phyloP scores from a whole-genome alignment of 176 grass and related monocot genomes.

The Puccinellia tenuiflora region DNA sequence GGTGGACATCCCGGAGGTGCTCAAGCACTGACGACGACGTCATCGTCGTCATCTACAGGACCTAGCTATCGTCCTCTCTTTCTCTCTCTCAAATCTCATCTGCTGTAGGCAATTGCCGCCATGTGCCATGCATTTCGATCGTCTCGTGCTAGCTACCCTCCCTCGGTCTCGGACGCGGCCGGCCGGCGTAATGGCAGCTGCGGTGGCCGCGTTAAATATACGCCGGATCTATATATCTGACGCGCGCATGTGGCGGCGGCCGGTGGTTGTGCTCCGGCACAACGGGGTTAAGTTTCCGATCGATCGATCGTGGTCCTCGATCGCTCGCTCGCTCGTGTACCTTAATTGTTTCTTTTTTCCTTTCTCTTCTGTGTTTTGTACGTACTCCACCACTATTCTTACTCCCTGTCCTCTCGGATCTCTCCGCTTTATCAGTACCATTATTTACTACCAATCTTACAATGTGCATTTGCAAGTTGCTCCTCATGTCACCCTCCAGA shows the following conservation, averaged over 20 bases:
- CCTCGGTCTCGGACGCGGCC: no score
- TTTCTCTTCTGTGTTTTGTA: no score
- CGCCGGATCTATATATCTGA: slow-evolving; percentile 13
- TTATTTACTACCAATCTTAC: no score
- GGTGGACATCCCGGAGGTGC: slow-evolving; percentile 59
- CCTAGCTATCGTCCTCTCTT: not conserved
- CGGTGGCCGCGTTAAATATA: slow-evolving; percentile 19
- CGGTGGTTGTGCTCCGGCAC: slow-evolving; percentile 36
- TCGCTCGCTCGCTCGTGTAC: not conserved
- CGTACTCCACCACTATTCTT: no score
- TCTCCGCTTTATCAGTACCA: no score
- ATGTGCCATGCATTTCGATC: not conserved
- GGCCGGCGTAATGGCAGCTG: not conserved
- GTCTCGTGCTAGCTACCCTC: no score
- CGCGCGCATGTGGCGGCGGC: slow-evolving; percentile 33
- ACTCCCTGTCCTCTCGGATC: not conserved
- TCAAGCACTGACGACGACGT: slow-evolving; percentile 74
- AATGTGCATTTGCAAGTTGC: no score
- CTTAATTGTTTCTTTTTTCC: not conserved
- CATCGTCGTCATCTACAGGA: not conserved
- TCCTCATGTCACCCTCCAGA: no score
- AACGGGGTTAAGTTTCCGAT: slow-evolving; percentile 11
- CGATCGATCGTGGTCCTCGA: not conserved
- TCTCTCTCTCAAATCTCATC: not conserved
- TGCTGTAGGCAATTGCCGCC: not conserved